Evolutionary conservation across 805 yeast genomes (phyloP), one percentile per base, ranked within the genome.

Genomic region (Ogataea neopini): DNA sequence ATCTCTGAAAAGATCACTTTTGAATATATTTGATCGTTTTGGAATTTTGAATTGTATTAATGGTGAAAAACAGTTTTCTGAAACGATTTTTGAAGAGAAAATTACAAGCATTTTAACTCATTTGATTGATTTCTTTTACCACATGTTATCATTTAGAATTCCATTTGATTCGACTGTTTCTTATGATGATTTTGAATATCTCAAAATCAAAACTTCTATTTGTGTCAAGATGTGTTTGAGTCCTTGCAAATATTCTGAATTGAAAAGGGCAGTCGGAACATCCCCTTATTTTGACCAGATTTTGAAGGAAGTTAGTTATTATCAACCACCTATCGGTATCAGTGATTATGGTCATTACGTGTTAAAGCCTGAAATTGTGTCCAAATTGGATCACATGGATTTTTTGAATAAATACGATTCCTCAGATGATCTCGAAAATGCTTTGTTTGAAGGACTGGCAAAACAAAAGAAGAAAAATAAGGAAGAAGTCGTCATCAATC

Each of bases 331-430:
- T 3, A 72, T 74, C 17, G 88, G 88, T 2, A 64, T 83, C 35
- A 74, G 73, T 30, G 92, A 84, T 58, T 76, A 79, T 50, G 95
- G 95, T 18, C 75, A 76, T 39, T 87, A 84, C 62, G 68, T 78
- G 19, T 68, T 87, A 56, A 85, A 80, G 52, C 69, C 73, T 10
- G 63, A 68, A 2, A 51, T 69, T 7, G 75, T 69, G 51, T 64
- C 71, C 9, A 61, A 65, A 2, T 65, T 86, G 45, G 94, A 87
- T 62, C 88, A 88, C 2, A 64, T 82, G 49, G 74, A 73, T 53
- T 57, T 76, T 15, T 69, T 70, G 51, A 65, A 75, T 48, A 81
- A 77, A 34, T 73, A 70, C 4, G 63, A 68, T 32, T 77, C 81
- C 49, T 71, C 76, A 39, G 83, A 80, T 50, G 77, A 77, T 32